Evolutionary conservation across 345 rosid species (phyloP).

Genomic region (Salix caprea): DNA sequence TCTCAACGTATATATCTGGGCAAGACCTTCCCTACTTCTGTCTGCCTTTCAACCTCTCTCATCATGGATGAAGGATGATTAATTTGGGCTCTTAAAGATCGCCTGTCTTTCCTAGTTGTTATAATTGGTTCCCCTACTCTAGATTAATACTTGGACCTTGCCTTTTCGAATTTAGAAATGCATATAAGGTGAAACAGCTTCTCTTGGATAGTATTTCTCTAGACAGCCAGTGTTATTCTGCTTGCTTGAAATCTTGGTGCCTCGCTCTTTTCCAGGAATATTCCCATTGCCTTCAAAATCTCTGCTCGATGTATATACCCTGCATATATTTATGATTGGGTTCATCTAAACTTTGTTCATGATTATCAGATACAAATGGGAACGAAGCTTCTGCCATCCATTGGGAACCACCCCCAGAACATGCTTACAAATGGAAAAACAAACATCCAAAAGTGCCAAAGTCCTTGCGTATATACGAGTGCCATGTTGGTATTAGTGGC

Average conservation of each 20-base stretch:
- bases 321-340: neutral
- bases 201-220: neutral
- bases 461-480: conserved; percentile 89
- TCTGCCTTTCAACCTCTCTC: neutral
- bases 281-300: neutral
- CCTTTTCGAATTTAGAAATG: neutral
- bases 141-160: neutral
- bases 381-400: conserved; percentile 83
- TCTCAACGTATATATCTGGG: no score
- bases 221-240: neutral
- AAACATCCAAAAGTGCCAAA: conserved; percentile 52
- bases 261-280: neutral
- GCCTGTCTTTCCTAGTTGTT: neutral
- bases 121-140: neutral
- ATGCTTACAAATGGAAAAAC: conserved; percentile 75
- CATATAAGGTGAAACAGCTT: neutral
- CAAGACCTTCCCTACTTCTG: neutral
- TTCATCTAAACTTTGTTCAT: conserved; percentile 12
- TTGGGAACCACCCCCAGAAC: conserved; percentile 92
- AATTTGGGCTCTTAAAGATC: neutral
- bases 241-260: neutral
- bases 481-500: conserved; percentile 96
- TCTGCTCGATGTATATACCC: neutral
- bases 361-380: conserved; percentile 53
- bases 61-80: neutral